Base-by-base conservation (phyloP, 2,329 filamentous ascomycete genomes). In the Colletotrichum graminicola region DNA sequence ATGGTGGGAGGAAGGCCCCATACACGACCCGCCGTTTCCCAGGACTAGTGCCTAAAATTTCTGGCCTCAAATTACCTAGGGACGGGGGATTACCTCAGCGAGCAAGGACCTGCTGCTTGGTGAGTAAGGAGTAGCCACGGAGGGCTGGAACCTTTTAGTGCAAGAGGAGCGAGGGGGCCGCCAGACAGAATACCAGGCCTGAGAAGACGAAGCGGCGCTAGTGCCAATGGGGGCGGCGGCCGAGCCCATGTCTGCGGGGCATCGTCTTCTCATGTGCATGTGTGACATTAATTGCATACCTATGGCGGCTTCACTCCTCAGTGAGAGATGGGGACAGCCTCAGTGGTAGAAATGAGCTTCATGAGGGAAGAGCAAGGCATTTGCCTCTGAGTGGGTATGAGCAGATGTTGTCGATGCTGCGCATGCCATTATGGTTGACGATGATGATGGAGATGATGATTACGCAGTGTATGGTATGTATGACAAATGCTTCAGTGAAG, bases 1-100 rank as follows among this genome's bases (percentile, higher is more conserved):
- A 69, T 69, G 66, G 68, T 68, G 68, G 65, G 63, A 68, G 65
- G 51, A 68, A 69, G 63, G 69, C 52, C 69, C 69, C 62, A 70
- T 69, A 60, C 60, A 63, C 36, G 65, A 72, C 66, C 66, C 65
- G 66, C 69, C 69, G 60, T 56, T 69, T 55, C 47, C 16, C 23
- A 36, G 51, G 32, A 21, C 23, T 41, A 69, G 65, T 72, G 69
- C 69, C 69, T 72, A 60, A 69, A 55, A 47, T 51, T 64, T 72
- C 52, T 60, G 69, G 69, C 69, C 32, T 55, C 65, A 72, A 72
- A 64, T 72, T 61, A 61, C 45, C 8, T 47, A 64, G 66, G 57
- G 68, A 60, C 60, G n/a, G 41, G 47, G 43, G 41, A 59, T 60
- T 69, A 72, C 69, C 59, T 64, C 69, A 72, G 66, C 69, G 54